These are phyloP conservation scores for Lumnitzera racemosa DNA, from an alignment of 345 rosid genomes.

Conservation along the genomic window DNA sequence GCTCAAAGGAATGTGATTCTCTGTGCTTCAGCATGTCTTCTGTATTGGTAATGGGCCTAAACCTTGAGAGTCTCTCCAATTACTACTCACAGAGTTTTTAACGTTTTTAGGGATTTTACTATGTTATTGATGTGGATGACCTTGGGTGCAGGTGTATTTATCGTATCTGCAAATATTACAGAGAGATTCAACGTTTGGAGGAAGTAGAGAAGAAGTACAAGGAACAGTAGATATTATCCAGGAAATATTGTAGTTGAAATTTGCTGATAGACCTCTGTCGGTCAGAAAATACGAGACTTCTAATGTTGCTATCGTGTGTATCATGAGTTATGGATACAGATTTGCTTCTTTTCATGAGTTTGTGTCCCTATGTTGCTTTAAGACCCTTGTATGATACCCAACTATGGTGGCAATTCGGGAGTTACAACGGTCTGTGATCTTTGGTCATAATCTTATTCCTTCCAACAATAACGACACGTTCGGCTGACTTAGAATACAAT, in stretches of 20 bases:
- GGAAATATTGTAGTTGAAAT: not conserved
- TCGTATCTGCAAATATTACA: slow-evolving; percentile 71
- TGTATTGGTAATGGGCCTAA: slow-evolving; percentile 56
- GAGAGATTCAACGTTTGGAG: slow-evolving; percentile 69
- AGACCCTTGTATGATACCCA: too few species aligned
- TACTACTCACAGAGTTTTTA: not conserved
- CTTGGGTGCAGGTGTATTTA: slow-evolving; percentile 56
- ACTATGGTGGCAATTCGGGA: too few species aligned
- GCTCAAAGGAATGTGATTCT: slow-evolving; percentile 79
- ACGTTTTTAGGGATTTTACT: not conserved
- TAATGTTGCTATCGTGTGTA: too few species aligned
- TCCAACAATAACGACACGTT: too few species aligned
- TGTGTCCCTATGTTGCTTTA: too few species aligned
- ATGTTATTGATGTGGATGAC: not conserved
- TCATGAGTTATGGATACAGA: too few species aligned
- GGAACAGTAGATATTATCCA: slow-evolving; percentile 30
- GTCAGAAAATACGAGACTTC: not conserved
- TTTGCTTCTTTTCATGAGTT: too few species aligned
- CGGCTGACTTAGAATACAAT: too few species aligned
- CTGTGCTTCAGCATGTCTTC: slow-evolving; percentile 69
- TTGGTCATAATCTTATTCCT: too few species aligned
- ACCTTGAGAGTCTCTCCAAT: not conserved
- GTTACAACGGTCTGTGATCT: too few species aligned
- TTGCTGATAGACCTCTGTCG: not conserved
- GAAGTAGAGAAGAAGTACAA: slow-evolving; percentile 70